A percentile compares a stretch with the other conserved stretches of the same genome.
These are phyloP conservation scores for Boletus sp. DNA, from an alignment of 768 basidiomycete genomes.

Conservation along the genomic window DNA sequence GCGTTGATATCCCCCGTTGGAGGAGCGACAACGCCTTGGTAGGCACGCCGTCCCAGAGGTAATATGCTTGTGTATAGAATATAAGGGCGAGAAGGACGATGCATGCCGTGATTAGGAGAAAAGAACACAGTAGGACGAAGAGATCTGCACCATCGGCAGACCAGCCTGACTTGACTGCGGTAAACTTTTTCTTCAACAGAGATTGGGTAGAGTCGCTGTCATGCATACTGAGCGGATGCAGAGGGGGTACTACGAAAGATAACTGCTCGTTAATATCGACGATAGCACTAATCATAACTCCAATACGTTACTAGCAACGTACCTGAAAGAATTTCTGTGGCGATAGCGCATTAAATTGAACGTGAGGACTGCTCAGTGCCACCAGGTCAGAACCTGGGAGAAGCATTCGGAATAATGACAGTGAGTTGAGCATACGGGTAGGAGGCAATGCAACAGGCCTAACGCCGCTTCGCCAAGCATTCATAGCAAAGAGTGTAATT, in stretches of 20 bases:
- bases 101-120: not conserved
- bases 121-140: not conserved
- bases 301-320: too few species aligned
- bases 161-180: not conserved
- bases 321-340: too few species aligned
- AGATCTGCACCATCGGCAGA: not conserved
- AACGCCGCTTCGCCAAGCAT: too few species aligned
- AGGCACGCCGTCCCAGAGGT: not conserved
- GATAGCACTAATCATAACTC: too few species aligned
- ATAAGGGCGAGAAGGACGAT: not conserved
- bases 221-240: not conserved
- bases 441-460: too few species aligned
- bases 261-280: not conserved
- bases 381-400: too few species aligned
- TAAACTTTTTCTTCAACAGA: not conserved
- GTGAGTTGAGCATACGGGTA: too few species aligned
- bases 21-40: not conserved
- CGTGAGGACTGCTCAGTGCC: too few species aligned
- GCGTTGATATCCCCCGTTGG: not conserved
- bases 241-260: too few species aligned
- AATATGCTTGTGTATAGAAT: not conserved
- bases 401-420: too few species aligned
- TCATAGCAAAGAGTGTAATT: too few species aligned
- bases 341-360: too few species aligned
- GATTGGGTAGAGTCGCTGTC: not conserved